phyloP scores from a whole-genome alignment of 345 rosid species.

The Rhodamnia rubescens region DNA sequence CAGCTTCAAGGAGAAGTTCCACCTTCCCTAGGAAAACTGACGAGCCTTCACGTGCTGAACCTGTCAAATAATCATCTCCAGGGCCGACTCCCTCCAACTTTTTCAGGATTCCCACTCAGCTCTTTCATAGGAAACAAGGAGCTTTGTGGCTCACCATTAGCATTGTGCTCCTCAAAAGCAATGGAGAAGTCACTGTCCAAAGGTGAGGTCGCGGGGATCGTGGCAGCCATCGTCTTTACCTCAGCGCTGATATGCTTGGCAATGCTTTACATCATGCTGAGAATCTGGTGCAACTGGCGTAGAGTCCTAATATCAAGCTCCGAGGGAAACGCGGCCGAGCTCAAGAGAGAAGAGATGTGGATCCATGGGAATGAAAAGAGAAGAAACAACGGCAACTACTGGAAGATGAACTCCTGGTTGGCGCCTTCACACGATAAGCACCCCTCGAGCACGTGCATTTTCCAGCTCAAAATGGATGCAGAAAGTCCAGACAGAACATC shows the following conservation, averaged over 20 bases:
- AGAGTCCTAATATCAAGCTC: constrained; percentile 26
- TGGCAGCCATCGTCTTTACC: constrained; percentile 44
- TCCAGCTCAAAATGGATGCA: constrained; percentile 26
- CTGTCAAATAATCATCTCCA: constrained; percentile 63
- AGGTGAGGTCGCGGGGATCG: constrained; percentile 28
- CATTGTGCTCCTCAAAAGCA: constrained; percentile 24
- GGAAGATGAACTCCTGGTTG: constrained; percentile 29
- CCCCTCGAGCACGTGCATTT: constrained; percentile 20
- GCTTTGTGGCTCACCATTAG: constrained; percentile 53
- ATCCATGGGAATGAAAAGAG: constrained; percentile 19
- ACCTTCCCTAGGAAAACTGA: constrained; percentile 47
- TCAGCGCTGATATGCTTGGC: constrained; percentile 45
- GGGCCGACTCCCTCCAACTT: constrained; percentile 47
- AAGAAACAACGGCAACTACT: constrained; percentile 25
- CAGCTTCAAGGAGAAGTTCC: constrained; percentile 59
- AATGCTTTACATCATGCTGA: constrained; percentile 55
- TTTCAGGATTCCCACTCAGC: constrained; percentile 42
- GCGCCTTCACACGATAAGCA: constrained; percentile 18
- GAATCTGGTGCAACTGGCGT: constrained; percentile 61
- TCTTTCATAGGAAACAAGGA: constrained; percentile 46
- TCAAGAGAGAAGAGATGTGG: constrained; percentile 30
- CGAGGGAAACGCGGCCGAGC: constrained; percentile 18
- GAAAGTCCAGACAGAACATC: constrained; percentile 6
- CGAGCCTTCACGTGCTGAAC: constrained; percentile 62
- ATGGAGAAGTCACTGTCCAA: constrained; percentile 19